Evolutionary conservation across 257 asterid species (phyloP), one percentile per base, ranked within the genome.

Genomic region (Cynanchum wilfordii): DNA sequence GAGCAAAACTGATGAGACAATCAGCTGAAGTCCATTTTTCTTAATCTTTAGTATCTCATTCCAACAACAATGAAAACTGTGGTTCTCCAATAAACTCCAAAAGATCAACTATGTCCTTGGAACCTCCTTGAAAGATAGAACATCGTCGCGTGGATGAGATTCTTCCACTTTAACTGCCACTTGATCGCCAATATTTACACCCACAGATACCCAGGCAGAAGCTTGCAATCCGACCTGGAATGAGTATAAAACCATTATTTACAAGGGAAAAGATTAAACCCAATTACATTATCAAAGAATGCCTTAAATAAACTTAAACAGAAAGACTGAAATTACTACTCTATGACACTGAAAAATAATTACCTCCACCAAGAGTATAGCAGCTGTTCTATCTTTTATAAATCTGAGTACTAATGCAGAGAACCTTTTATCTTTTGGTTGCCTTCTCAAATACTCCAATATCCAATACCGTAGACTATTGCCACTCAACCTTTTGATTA

Each of bases 71-170:
- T n/a, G n/a, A n/a, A n/a, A n/a, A n/a, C n/a, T n/a, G 58, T 65
- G 57, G 50, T 60, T 60, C 60, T 49, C 68, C 36, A 20, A 40
- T 56, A 66, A 55, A 30, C 42, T 74, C 58, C 29, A 57, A 10
- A 12, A 66, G 50, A 60, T 22, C 69, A 20, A 20, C 81, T 75
- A 82, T 15, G 69, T 58, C 44, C 65, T 72, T 55, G 25, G 82
- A 77, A 83, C 87, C 86, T 93, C 97, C 82, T 86, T 88, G 73
- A 89, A 84, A 71, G 77, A 82, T 79, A 93, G 82, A 83, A 82
- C 57, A 75, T 93, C 97, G 63, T 91, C 89, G 12, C 98, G 98
- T 22, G 99, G 98, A 84, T 87, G 94, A 22, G 98, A 95, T 72
- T 87, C 89, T 77, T 87, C 97, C 74, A 91, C 95, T 78, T 50